These are phyloP conservation scores for Alternaria sp. DNA, from an alignment of 2,329 filamentous ascomycete species.

Conservation along the genomic window DNA sequence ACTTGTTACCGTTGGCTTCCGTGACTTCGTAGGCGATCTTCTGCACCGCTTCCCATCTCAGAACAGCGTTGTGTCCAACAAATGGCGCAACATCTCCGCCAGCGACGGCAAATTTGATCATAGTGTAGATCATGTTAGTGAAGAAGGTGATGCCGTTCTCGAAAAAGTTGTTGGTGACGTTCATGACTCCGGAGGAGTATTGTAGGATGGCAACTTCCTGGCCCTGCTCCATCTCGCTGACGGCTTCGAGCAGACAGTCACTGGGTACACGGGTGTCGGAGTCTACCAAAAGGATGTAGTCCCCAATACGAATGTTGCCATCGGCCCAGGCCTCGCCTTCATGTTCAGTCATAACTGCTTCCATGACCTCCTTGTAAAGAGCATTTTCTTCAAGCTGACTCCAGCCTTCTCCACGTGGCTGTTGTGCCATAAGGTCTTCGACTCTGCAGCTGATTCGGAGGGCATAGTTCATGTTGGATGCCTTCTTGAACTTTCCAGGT, in stretches of 20 bases:
- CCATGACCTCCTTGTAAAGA: constrained; percentile 53
- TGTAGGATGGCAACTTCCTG: constrained; percentile 80
- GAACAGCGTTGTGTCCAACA: constrained; percentile 79
- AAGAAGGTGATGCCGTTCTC: constrained; percentile 82
- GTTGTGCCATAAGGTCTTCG: constrained; percentile 63
- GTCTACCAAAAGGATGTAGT: constrained; percentile 76
- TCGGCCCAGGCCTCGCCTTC: constrained; percentile 77
- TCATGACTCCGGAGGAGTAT: constrained; percentile 76
- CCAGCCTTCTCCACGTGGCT: constrained; percentile 35
- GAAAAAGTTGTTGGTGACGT: constrained; percentile 75
- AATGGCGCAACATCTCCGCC: constrained; percentile 78
- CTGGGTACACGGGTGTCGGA: constrained; percentile 58
- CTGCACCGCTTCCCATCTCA: constrained; percentile 73
- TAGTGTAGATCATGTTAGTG: constrained; percentile 78
- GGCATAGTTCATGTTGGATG: constrained; percentile 79
- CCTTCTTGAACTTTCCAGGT: constrained; percentile 54
- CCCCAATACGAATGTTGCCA: constrained; percentile 84
- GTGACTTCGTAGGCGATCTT: constrained; percentile 55
- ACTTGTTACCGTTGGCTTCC: constrained; percentile 54
- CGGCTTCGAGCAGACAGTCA: constrained; percentile 80
- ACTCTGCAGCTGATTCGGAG: constrained; percentile 68
- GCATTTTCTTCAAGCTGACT: constrained; percentile 48
- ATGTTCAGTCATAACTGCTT: constrained; percentile 69
- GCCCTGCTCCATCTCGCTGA: constrained; percentile 82
- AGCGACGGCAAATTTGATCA: constrained; percentile 74